A percentile compares a stretch with the other conserved stretches of the same genome.
Conservation (phyloP, 2,329 filamentous ascomycete genomes). For the Aureobasidium sp. region DNA sequence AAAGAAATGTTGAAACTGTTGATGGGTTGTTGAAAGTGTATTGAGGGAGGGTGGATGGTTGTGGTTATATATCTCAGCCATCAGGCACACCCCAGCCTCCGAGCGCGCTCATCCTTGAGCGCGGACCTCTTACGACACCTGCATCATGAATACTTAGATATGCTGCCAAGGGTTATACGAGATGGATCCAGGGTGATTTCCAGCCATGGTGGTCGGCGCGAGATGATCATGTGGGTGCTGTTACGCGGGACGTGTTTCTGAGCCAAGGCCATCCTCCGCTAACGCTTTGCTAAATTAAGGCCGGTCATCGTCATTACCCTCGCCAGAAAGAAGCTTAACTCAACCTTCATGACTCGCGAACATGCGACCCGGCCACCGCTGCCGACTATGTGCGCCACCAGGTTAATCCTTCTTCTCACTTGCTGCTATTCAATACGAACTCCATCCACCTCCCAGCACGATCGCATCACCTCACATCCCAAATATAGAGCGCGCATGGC, state of each 20-base stretch:
- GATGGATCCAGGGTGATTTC: slow-evolving; percentile 1
- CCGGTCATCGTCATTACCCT: slow-evolving; percentile 1
- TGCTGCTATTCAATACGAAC: neutral
- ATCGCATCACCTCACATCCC: neutral
- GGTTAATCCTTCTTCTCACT: neutral
- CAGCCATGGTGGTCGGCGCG: neutral
- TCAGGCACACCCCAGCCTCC: neutral
- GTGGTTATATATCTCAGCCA: neutral
- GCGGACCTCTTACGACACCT: neutral
- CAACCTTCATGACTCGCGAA: neutral
- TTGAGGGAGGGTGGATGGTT: neutral
- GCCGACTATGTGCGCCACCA: neutral
- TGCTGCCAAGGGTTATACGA: neutral
- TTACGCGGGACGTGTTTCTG: neutral
- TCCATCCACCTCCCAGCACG: neutral
- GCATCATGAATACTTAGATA: neutral
- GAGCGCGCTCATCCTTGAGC: neutral
- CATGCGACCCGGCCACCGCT: neutral
- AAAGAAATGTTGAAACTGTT: neutral
- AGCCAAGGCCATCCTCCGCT: slow-evolving; percentile 1
- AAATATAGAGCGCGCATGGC: neutral
- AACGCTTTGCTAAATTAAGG: slow-evolving; percentile 4
- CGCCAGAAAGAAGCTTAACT: slow-evolving; percentile 6
- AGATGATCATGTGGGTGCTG: neutral
- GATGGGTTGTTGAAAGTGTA: neutral